These are phyloP conservation scores for Euclidium syriacum DNA, from an alignment of 345 rosid genomes.

Conservation along the genomic window DNA sequence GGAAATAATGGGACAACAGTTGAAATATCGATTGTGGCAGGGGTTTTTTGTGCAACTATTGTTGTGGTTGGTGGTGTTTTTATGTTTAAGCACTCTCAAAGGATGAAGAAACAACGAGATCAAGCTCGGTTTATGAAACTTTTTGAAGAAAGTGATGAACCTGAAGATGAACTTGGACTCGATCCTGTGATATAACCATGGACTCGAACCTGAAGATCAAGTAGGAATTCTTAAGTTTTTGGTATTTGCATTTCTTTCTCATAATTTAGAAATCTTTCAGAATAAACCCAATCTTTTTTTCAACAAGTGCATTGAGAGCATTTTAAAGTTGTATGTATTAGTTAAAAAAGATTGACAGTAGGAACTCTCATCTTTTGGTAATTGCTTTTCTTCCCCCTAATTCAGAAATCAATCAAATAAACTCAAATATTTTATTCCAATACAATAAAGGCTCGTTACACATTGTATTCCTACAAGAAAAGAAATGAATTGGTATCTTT, in stretches of 20 bases:
- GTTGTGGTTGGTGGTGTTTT: slow-evolving; percentile 38
- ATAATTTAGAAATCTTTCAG: no score
- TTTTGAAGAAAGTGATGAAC: slow-evolving; percentile 86
- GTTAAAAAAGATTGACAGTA: neutral
- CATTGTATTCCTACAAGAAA: no score
- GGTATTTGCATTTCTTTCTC: no score
- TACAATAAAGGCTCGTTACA: no score
- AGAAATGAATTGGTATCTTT: slow-evolving; percentile 9
- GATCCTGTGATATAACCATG: slow-evolving; percentile 30
- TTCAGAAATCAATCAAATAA: slow-evolving; percentile 2
- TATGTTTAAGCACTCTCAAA: slow-evolving; percentile 51
- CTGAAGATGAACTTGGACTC: slow-evolving; percentile 87
- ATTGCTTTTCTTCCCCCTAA: neutral
- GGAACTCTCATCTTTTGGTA: slow-evolving; percentile 6
- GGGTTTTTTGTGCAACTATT: slow-evolving; percentile 36
- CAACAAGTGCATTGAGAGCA: no score
- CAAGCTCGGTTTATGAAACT: slow-evolving; percentile 87
- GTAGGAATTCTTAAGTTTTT: neutral
- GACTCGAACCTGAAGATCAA: no score
- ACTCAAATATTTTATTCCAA: neutral
- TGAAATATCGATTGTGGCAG: slow-evolving; percentile 40
- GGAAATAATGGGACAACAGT: slow-evolving; percentile 34
- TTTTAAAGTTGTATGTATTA: no score
- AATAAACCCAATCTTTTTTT: no score
- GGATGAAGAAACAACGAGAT: slow-evolving; percentile 73